A percentile compares a stretch with the other conserved stretches of the same genome.
Evolutionary conservation across 2,329 filamentous ascomycete genomes (phyloP).

Genomic region (Diaporthe batatas): DNA sequence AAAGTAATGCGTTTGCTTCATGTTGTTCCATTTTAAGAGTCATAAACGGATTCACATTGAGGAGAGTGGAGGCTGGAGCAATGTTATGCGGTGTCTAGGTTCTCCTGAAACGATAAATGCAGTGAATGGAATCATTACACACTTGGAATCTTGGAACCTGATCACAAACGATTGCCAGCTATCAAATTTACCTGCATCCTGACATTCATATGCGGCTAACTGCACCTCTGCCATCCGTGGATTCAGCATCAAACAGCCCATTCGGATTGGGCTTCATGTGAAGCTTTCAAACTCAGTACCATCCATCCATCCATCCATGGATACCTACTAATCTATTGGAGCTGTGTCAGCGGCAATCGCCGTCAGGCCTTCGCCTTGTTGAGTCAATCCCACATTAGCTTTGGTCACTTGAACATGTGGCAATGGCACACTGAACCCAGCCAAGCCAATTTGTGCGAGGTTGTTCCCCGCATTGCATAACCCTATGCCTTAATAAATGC

Average conservation of each 20-base stretch:
- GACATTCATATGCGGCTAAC: too few relatives aligned
- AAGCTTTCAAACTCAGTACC: too few relatives aligned
- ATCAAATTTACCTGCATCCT: neutral
- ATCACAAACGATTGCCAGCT: neutral
- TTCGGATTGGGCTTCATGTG: neutral
- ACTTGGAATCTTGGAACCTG: too few relatives aligned
- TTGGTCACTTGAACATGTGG: slow-evolving; percentile 4
- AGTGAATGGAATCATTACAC: too few relatives aligned
- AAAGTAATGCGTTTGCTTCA: neutral
- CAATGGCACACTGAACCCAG: neutral
- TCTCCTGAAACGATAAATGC: neutral
- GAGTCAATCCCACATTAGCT: slow-evolving; percentile 17
- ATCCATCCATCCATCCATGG: too few relatives aligned
- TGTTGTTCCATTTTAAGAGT: too few relatives aligned
- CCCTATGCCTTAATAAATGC: neutral
- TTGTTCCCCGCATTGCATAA: slow-evolving; percentile 24
- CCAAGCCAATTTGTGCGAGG: slow-evolving; percentile 7
- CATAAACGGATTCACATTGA: too few relatives aligned
- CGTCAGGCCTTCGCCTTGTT: neutral
- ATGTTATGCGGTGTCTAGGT: neutral
- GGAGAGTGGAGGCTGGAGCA: neutral
- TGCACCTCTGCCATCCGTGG: neutral
- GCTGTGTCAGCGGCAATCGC: neutral
- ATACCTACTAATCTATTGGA: neutral
- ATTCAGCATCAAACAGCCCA: too few relatives aligned